Percentiles rank a stretch among this genome's conserved stretches.
Evolutionary conservation across 495 filamentous ascomycete species (phyloP).

Genomic region (Hypoxylon intermedium): DNA sequence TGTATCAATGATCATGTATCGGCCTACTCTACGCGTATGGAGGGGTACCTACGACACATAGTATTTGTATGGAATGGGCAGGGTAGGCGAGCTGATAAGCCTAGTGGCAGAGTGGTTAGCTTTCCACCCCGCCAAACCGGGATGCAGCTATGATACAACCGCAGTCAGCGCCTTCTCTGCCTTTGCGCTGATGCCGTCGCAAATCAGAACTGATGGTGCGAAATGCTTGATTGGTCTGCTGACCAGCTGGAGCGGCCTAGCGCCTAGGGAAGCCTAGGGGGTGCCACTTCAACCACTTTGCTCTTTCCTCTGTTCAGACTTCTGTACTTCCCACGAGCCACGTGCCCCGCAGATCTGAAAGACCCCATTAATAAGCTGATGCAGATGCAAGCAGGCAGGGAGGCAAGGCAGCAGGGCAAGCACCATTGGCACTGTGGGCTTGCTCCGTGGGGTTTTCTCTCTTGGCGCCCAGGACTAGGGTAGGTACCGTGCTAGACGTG

Average conservation of each 20-base stretch:
- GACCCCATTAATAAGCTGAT: constrained; percentile 32
- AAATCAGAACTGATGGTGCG: constrained; percentile 30
- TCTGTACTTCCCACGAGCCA: constrained; percentile 35
- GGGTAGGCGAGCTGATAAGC: constrained; percentile 19
- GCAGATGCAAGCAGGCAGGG: constrained; percentile 36
- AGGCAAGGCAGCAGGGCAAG: too few species aligned
- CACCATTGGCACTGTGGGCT: constrained; percentile 8
- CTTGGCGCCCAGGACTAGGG: constrained; percentile 11
- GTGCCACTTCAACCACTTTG: neutral
- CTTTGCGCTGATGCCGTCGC: constrained; percentile 30
- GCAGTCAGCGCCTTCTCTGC: neutral
- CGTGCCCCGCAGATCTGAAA: constrained; percentile 41
- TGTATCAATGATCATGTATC: constrained; percentile 14
- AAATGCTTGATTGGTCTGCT: constrained; percentile 43
- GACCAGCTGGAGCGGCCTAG: constrained; percentile 34
- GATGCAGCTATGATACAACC: constrained; percentile 6
- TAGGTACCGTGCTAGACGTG: too few species aligned
- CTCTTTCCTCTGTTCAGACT: neutral
- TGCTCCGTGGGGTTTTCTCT: constrained; percentile 17
- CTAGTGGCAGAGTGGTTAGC: neutral
- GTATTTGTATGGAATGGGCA: neutral
- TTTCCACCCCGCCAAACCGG: constrained; percentile 9
- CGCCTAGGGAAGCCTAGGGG: neutral
- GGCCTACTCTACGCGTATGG: constrained; percentile 2
- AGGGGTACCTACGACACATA: neutral